These are phyloP conservation scores for Kluyveromyces lactis DNA, from an alignment of 805 yeast genomes.

Conservation along the genomic window DNA sequence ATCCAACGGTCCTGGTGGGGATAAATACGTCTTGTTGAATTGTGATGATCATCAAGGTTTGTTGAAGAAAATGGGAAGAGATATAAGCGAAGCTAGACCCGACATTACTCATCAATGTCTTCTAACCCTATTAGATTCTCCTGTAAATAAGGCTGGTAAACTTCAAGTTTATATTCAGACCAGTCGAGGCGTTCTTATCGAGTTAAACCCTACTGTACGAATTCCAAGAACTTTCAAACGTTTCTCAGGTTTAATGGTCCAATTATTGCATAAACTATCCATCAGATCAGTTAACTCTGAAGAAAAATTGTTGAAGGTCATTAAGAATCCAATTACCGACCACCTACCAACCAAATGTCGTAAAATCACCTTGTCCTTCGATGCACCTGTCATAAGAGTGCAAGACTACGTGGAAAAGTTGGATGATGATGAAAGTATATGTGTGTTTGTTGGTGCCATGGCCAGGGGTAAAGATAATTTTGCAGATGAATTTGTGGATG, in stretches of 20 bases:
- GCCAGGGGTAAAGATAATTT: conserved; percentile 96
- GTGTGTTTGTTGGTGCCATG: conserved; percentile 99
- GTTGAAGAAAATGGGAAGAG: conserved; percentile 91
- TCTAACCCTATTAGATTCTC: conserved; percentile 90
- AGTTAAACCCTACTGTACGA: conserved; percentile 92
- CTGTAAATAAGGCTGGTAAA: conserved; percentile 94
- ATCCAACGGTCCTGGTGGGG: conserved; percentile 71
- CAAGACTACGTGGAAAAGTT: conserved; percentile 77
- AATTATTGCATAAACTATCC: conserved; percentile 81
- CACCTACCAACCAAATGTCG: conserved; percentile 95
- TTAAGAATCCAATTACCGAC: conserved; percentile 94
- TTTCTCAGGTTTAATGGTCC: conserved; percentile 97
- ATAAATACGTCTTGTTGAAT: conserved; percentile 85
- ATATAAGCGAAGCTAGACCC: conserved; percentile 97
- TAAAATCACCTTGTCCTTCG: conserved; percentile 85
- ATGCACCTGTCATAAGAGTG: conserved; percentile 79
- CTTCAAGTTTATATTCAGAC: conserved; percentile 95
- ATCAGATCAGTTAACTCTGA: conserved; percentile 93
- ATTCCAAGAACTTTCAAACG: conserved; percentile 98
- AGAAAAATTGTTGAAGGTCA: conserved; percentile 86
- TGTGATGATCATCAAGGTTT: conserved; percentile 98
- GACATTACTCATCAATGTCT: conserved; percentile 98
- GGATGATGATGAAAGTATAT: conserved; percentile 84
- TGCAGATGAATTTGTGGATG: conserved; percentile 96
- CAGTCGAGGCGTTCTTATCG: conserved; percentile 87